Base-by-base conservation (phyloP, 192 early-diverging fungal genomes). In the Diversispora eburnea region DNA sequence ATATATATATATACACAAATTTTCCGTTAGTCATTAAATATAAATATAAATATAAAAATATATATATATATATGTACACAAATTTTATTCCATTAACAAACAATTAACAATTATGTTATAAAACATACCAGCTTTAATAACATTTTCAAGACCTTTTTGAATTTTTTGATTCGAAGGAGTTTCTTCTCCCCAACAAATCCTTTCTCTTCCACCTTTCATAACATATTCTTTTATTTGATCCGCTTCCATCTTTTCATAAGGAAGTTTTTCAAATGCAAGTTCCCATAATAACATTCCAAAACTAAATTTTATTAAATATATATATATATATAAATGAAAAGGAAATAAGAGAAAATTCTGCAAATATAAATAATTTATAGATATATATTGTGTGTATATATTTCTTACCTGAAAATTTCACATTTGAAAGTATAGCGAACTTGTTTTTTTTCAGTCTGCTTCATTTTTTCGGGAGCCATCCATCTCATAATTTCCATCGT, bases 361-460 rank as follows among this genome's bases (percentile, higher is more conserved):
- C 8, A 42, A 39, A 8, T 3, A 5, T 43, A 20, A 43, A 13
- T 19, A 70, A 19, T 43, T 3, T 33, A 70, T 42, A 57, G 8
- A 47, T n/a, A n/a, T n/a, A n/a, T n/a, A n/a, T n/a, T 0, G n/a
- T n/a, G n/a, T n/a, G n/a, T n/a, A 22, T 42, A 33, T 3, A 5
- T 12, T 19, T 39, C 43, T 42, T 13, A 59, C 69, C 69, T 71
- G n/a, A 64, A 73, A 22, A 64, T 64, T 49, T 73, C 72, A 64
- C 61, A 73, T 65, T 73, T 59, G 5, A 22, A 10, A 17, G 45
- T 73, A 45, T 73, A 73, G 12, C 13, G 51, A 0, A 43, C n/a
- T 1, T 45, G 25, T 33, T 33, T 33, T 33, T 33, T 13, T 54
- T 2, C 51, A 17, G 8, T 10, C 6, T 13, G 47, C 5, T 54